Base-by-base conservation (phyloP, 805 yeast genomes). In the Komagataella kurtzmanii region DNA sequence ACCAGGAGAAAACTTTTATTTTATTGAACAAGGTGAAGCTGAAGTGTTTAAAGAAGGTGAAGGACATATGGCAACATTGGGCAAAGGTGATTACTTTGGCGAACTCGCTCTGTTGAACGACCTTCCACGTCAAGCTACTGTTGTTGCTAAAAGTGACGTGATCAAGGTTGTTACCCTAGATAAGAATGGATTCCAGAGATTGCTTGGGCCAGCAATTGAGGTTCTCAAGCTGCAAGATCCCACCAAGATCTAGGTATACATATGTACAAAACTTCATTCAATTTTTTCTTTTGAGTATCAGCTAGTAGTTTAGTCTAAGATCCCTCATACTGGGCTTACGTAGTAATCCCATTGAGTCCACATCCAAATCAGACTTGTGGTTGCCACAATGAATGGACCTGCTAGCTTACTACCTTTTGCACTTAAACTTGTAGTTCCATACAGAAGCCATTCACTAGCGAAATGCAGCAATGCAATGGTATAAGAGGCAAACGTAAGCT, bases 21-120 rank as follows among this genome's bases (percentile, higher is more conserved):
- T 86, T 53, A 80, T 85, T 52, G 88, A 90, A 68, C 74, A 80
- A 58, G 99, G 99, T 57, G 75, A 75, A 52, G 96, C 96, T 52
- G 80, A 80, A 55, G 93, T 93, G 46, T 63, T 76, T 46, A 85
- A 80, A 61, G 67, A 72, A 47, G 79, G 73, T 44, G 75, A 75
- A 47, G 90, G 90, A 21, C 73, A 75, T 47, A 74, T 89, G 40
- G 76, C 74, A 19, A 71, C 71, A 14, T 73, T 88, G 54, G 68
- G 75, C 48, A 81, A 85, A 61, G 97, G 97, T 56, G 96, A 85
- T 65, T 93, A 93, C 70, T 93, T 93, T 66, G 99, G 99, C 57
- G 99, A 93, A 70, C 81, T 93, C 56, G 98, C 99, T 3, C 73
- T 93, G 59, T 74, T 93, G 59, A 85, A 90, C 61, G 96, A 93